Base-by-base conservation (phyloP, 148 eudicot genomes). In the Agrostemma githago region DNA sequence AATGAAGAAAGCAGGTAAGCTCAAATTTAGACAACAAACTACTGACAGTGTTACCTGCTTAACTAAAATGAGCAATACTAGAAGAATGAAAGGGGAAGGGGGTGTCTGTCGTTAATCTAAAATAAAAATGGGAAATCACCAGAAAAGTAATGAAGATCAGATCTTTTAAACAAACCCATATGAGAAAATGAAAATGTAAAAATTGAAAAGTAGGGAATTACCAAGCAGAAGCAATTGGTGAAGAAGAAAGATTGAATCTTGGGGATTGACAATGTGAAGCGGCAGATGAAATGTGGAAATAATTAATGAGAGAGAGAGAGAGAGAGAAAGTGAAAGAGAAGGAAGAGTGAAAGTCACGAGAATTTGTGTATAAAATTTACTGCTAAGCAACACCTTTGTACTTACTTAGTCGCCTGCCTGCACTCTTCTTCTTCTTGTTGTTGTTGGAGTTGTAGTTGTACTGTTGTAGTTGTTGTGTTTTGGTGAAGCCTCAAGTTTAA, bases 271-370 rank as follows among this genome's bases (percentile, higher is more conserved):
- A 59, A 72, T 56, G 58, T 72, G 17, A 34, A 43, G 40, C 56
- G 48, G 58, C 48, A 21, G 5, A 8, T 46, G 57, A 68, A 10
- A 44, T 17, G 10, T 51, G 56, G 56, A 51, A 51, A 51, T 11
- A 51, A 51, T 51, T 11, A 51, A 11, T 10, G 2, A 8, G 8
- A 66, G 7, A 12, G 17, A 5, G n/a, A 37, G 10, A 19, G 7
- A 40, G 34, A 56, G 16, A 56, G 21, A 48, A 8, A 26, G 38
- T 9, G 59, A 20, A 7, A 48, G 6, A 46, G 4, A 54, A 66
- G 41, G 44, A 66, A 53, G 65, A 75, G 66, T 57, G 73, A 60
- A 4, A 68, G 44, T 76, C 78, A 76, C 78, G 78, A 76, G 78
- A 76, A 43, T 14, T 76, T 44, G 54, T 40, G 68, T 76, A 68